Conservation (phyloP, 768 basidiomycete genomes). For the Leccinum variicolor region DNA sequence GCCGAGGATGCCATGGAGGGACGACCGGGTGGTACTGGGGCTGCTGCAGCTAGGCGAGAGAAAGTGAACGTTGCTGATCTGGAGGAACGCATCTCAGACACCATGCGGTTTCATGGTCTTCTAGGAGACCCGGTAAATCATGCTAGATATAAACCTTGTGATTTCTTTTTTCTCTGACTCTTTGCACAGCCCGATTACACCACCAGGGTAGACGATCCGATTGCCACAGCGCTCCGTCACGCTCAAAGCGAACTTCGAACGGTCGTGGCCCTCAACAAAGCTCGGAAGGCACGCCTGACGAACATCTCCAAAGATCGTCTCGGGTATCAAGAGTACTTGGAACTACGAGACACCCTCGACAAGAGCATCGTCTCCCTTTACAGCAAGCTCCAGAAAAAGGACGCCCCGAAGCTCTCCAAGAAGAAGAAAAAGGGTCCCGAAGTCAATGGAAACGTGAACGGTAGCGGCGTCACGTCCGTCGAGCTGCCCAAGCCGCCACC, state of each 20-base stretch:
- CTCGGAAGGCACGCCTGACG: slow-evolving; percentile 69
- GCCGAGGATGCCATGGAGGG: slow-evolving; percentile 85
- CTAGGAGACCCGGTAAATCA: slow-evolving; percentile 64
- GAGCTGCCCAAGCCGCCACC: slow-evolving; percentile 58
- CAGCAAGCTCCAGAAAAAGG: slow-evolving; percentile 80
- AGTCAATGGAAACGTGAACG: slow-evolving; percentile 31
- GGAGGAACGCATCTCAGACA: slow-evolving; percentile 71
- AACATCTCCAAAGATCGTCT: slow-evolving; percentile 81
- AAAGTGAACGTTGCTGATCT: slow-evolving; percentile 77
- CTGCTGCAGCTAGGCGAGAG: slow-evolving; percentile 71
- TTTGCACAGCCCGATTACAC: slow-evolving; percentile 62
- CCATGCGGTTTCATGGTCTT: slow-evolving; percentile 73
- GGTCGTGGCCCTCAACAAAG: slow-evolving; percentile 81
- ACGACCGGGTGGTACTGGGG: slow-evolving; percentile 73
- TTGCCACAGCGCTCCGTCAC: slow-evolving; percentile 84
- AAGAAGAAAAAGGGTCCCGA: slow-evolving; percentile 69
- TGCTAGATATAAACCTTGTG: slow-evolving; percentile 6
- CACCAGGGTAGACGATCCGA: slow-evolving; percentile 88
- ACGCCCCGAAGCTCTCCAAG: slow-evolving; percentile 60
- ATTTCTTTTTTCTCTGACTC: slow-evolving; percentile 20
- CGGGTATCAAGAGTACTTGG: slow-evolving; percentile 89
- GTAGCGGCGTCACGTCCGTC: slow-evolving; percentile 25
- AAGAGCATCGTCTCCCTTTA: slow-evolving; percentile 74
- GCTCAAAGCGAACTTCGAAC: slow-evolving; percentile 78
- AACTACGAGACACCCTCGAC: slow-evolving; percentile 82